phyloP scores from a whole-genome alignment of 768 basidiomycete genomes.

The Tulasnella sp. region DNA sequence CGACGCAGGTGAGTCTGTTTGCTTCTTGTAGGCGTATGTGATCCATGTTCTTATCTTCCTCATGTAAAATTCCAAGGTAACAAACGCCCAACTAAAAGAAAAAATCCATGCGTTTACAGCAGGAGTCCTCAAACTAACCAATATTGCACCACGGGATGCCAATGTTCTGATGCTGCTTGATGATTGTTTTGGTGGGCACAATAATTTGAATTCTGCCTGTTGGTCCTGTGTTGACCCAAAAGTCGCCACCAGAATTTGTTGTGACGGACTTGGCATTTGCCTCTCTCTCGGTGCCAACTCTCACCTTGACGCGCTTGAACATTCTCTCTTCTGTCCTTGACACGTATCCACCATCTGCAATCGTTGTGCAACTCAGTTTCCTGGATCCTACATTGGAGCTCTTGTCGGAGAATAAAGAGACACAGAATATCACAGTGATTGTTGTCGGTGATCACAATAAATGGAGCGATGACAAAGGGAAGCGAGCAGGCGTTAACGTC shows the following conservation, averaged over 20 bases:
- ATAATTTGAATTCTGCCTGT: neutral
- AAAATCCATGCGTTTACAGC: conserved; percentile 61
- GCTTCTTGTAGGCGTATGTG: neutral
- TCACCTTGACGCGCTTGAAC: conserved; percentile 46
- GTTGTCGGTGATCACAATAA: conserved; percentile 53
- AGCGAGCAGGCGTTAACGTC: conserved; percentile 29
- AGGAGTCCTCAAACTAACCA: conserved; percentile 47
- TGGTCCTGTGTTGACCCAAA: conserved; percentile 6
- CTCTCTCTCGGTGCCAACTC: conserved; percentile 50
- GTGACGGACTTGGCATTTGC: conserved; percentile 69
- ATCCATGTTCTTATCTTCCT: conserved; percentile 1
- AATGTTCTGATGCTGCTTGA: conserved; percentile 66
- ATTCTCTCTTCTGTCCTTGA: conserved; percentile 56
- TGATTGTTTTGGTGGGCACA: conserved; percentile 53
- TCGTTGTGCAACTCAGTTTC: conserved; percentile 55
- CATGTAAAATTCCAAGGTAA: conserved; percentile 51
- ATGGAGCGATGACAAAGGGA: conserved; percentile 41
- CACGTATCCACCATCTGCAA: conserved; percentile 52
- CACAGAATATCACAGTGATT: conserved; percentile 42
- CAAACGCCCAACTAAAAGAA: conserved; percentile 55
- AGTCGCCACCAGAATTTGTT: conserved; percentile 47
- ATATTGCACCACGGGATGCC: conserved; percentile 44
- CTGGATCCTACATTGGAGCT: conserved; percentile 59
- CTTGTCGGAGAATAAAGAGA: conserved; percentile 46
- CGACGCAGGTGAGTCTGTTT: conserved; percentile 42